phyloP scores from a whole-genome alignment of 768 basidiomycete genomes.

The Kwoniella shandongensis region DNA sequence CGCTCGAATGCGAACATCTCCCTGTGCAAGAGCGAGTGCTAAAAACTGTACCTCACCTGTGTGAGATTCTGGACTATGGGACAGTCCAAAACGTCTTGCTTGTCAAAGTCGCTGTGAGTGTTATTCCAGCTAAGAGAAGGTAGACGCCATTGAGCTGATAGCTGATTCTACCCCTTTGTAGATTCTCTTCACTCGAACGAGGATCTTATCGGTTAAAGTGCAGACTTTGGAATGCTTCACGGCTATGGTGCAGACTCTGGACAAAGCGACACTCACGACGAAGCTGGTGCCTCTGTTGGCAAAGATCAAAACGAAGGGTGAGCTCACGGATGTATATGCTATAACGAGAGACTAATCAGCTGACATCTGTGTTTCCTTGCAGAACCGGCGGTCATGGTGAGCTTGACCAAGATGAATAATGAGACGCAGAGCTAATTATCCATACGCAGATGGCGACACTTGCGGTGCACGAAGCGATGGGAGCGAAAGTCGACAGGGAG shows the following conservation, averaged over 20 bases:
- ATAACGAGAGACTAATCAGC: background rate
- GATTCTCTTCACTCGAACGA: slow-evolving; percentile 91
- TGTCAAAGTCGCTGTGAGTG: slow-evolving; percentile 83
- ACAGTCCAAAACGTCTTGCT: slow-evolving; percentile 88
- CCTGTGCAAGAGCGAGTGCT: slow-evolving; percentile 88
- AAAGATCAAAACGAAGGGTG: slow-evolving; percentile 82
- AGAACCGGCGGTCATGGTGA: slow-evolving; percentile 89
- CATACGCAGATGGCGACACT: slow-evolving; percentile 77
- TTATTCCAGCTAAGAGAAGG: background rate
- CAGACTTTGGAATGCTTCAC: slow-evolving; percentile 53
- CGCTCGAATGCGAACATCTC: slow-evolving; percentile 91
- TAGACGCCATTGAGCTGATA: slow-evolving; percentile 10
- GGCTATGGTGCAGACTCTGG: slow-evolving; percentile 52
- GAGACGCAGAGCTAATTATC: background rate
- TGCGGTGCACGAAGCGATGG: slow-evolving; percentile 93
- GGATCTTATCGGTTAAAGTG: slow-evolving; percentile 86
- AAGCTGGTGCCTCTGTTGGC: slow-evolving; percentile 91
- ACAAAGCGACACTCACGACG: slow-evolving; percentile 72
- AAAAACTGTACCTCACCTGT: slow-evolving; percentile 76
- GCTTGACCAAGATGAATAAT: slow-evolving; percentile 2
- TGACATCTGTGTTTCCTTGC: background rate
- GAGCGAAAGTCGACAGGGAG: slow-evolving; percentile 87
- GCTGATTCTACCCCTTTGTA: slow-evolving; percentile 50
- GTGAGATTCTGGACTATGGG: slow-evolving; percentile 91
- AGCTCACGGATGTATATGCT: slow-evolving; percentile 1